Evolutionary conservation across 1,139 yeast genomes (phyloP), one percentile per base, ranked within the genome.

Genomic region (Zygotorulaspora mrakii): DNA sequence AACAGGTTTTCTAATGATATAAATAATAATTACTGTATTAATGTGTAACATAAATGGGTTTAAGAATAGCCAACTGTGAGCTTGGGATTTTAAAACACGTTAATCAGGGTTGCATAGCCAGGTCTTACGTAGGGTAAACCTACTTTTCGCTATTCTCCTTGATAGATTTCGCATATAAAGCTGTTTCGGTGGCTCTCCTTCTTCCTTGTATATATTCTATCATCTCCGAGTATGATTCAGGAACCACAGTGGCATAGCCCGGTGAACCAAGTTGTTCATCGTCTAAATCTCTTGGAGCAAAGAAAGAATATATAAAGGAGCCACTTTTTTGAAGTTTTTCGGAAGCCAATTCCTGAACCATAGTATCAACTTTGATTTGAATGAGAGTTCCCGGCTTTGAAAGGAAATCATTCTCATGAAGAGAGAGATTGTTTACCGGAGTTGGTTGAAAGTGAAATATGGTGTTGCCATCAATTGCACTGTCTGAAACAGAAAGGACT

Each of bases 191-290:
- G 3, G 95, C 94, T 65, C 94, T 78, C 70, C 96, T 80, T 66
- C 95, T 77, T 24, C 94, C 96, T 55, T 83, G 89, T 20, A 88
- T 73, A 59, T 83, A 88, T 55, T 80, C 84, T 81, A 88, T 87
- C 95, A 88, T 88, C 63, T 88, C 96, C 17, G 81, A 74, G 60
- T 88, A 88, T 1, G 94, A 79, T 61, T 84, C 86, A 5, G 96
- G 96, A 41, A 88, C 70, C 38, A 88, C 89, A 4, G 88, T 76
- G 32, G 77, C 73, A 55, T 70, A 79, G 5, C 75, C 74, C 12
- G 66, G 65, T 27, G 55, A 51, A 17, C 68, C 69, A 5, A 66
- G 64, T 17, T 54, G 53, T 35, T 68, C 70, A 21, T 61, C 60
- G 26, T 60, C 65, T 8, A 65, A 46, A 13, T 73, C 79, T 54